These are phyloP conservation scores for Colletotrichum echinochloae DNA, from an alignment of 2,329 filamentous ascomycete species.

Conservation along the genomic window DNA sequence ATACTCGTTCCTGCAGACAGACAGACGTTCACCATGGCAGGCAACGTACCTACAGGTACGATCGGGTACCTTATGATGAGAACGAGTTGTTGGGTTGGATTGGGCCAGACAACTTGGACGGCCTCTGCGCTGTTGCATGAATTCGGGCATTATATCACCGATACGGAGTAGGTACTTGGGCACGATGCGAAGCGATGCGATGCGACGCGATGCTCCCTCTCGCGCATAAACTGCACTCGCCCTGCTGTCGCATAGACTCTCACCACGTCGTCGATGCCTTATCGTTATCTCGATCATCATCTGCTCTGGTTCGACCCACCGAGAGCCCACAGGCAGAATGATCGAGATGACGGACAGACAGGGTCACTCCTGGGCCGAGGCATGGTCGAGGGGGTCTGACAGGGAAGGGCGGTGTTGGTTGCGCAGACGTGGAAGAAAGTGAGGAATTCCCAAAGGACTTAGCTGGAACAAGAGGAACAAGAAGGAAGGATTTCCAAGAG, in stretches of 20 bases:
- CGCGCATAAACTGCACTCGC: slow-evolving; percentile 14
- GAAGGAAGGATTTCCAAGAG: background rate
- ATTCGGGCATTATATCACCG: background rate
- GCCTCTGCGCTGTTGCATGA: slow-evolving; percentile 23
- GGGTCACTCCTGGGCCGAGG: slow-evolving; percentile 10
- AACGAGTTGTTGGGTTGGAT: background rate
- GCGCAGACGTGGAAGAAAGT: no score
- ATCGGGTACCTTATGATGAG: background rate
- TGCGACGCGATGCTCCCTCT: background rate
- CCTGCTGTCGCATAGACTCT: background rate
- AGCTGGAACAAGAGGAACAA: background rate
- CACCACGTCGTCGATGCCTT: slow-evolving; percentile 15
- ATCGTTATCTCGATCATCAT: slow-evolving; percentile 37
- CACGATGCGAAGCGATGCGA: no score
- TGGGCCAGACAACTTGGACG: background rate
- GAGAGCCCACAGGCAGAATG: background rate
- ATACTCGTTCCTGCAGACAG: background rate
- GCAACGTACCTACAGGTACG: background rate
- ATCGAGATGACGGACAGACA: slow-evolving; percentile 1
- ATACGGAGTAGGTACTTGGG: no score
- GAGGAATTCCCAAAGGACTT: no score
- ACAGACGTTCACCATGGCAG: background rate
- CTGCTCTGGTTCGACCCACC: background rate
- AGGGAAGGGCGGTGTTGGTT: background rate
- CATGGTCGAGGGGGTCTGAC: no score